These are phyloP conservation scores for Cladosporium sp. DNA, from an alignment of 2,329 filamentous ascomycete genomes.

Conservation along the genomic window DNA sequence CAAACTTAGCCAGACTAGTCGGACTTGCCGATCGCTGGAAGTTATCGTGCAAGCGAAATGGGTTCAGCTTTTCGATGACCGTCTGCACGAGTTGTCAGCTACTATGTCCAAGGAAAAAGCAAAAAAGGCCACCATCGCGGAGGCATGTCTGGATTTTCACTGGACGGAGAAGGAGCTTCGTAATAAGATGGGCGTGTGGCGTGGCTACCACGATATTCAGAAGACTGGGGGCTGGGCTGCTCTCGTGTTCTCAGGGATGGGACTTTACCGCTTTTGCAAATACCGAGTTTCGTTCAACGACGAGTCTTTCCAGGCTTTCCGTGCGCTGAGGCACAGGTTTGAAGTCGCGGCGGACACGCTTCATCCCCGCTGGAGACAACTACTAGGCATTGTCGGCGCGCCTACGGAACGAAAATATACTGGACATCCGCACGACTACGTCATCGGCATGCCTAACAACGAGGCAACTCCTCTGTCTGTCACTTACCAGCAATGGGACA, in stretches of 20 bases:
- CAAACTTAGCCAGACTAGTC: slow-evolving; percentile 52
- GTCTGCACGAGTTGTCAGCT: slow-evolving; percentile 45
- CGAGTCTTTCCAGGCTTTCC: slow-evolving; percentile 52
- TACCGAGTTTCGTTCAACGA: slow-evolving; percentile 52
- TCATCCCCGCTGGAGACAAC: slow-evolving; percentile 48
- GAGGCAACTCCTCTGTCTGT: slow-evolving; percentile 46
- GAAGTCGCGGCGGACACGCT: slow-evolving; percentile 36
- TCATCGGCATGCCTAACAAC: slow-evolving; percentile 45
- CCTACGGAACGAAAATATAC: slow-evolving; percentile 43
- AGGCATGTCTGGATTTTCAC: slow-evolving; percentile 55
- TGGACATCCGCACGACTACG: slow-evolving; percentile 56
- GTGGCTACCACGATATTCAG: slow-evolving; percentile 60
- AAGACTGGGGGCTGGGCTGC: slow-evolving; percentile 57
- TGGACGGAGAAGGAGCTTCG: slow-evolving; percentile 60
- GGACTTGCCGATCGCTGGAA: slow-evolving; percentile 57
- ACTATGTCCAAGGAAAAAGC: slow-evolving; percentile 42
- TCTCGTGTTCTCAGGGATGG: slow-evolving; percentile 58
- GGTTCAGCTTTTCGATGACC: slow-evolving; percentile 56
- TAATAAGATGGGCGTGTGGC: slow-evolving; percentile 56
- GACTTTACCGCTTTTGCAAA: slow-evolving; percentile 62
- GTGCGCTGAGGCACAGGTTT: slow-evolving; percentile 48
- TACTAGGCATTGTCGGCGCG: slow-evolving; percentile 51
- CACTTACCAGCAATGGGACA: slow-evolving; percentile 51
- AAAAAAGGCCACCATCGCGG: slow-evolving; percentile 53
- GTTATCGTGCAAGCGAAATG: slow-evolving; percentile 60